Evolutionary conservation across 768 basidiomycete genomes (phyloP).

Genomic region (Mycena vitilis): DNA sequence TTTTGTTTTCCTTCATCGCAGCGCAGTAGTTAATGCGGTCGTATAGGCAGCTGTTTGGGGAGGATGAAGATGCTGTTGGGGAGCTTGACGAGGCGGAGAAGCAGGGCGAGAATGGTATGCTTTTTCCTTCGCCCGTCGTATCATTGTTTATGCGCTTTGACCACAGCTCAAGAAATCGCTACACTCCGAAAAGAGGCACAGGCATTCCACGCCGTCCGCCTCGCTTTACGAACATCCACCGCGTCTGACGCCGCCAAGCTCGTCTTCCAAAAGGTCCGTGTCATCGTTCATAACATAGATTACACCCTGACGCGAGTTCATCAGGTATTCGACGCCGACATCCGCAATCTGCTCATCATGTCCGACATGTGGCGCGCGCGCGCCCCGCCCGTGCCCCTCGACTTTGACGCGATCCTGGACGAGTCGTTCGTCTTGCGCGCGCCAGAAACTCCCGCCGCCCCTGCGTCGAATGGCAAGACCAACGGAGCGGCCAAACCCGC

Average conservation of each 20-base stretch:
- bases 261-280: constrained; percentile 94
- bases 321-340: constrained; percentile 91
- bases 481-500: constrained; percentile 28
- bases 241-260: constrained; percentile 67
- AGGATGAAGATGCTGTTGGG: constrained; percentile 82
- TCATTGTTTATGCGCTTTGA: constrained; percentile 4
- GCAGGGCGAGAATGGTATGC: constrained; percentile 69
- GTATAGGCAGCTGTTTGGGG: constrained; percentile 90
- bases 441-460: constrained; percentile 38
- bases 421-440: constrained; percentile 65
- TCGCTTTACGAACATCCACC: constrained; percentile 63
- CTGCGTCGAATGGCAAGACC: constrained; percentile 20
- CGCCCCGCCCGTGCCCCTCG: constrained; percentile 86
- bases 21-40: neutral
- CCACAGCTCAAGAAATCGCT: constrained; percentile 80
- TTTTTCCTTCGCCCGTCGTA: neutral
- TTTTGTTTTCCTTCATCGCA: neutral
- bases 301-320: constrained; percentile 7
- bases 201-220: constrained; percentile 87
- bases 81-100: constrained; percentile 91
- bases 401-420: constrained; percentile 79
- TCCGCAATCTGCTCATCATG: constrained; percentile 91
- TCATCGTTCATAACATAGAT: no score
- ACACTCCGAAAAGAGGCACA: constrained; percentile 89
- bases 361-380: constrained; percentile 96